Evolutionary conservation across 129 eudicot species (phyloP).

Genomic region (Pulicaria dysenterica): DNA sequence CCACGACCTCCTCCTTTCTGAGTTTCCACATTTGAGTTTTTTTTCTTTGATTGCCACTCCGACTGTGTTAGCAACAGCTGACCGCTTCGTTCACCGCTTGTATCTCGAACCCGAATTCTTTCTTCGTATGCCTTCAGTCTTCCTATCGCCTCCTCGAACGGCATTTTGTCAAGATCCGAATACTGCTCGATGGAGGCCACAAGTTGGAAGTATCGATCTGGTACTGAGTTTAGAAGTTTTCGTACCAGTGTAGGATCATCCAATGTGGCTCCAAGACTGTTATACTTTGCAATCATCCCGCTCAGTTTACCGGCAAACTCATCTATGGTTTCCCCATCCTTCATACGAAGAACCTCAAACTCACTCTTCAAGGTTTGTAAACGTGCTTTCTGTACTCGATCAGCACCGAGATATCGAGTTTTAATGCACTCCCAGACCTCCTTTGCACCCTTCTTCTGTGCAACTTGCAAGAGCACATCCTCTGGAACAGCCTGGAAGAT

Average conservation of each 20-base stretch:
- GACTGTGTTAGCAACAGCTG: not conserved
- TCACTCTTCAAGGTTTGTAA: too few relatives aligned
- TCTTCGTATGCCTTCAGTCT: not conserved
- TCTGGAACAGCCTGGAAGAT: too few relatives aligned
- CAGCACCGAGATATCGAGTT: too few relatives aligned
- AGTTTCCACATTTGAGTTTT: not conserved
- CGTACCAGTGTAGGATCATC: not conserved
- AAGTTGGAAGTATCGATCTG: not conserved
- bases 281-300: too few relatives aligned
- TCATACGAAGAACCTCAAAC: too few relatives aligned
- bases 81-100: not conserved
- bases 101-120: not conserved
- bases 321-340: too few relatives aligned
- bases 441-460: too few relatives aligned
- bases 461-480: too few relatives aligned
- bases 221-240: not conserved
- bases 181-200: not conserved
- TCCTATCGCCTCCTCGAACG: not conserved
- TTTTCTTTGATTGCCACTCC: not conserved
- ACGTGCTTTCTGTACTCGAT: too few relatives aligned
- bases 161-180: not conserved
- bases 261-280: too few relatives aligned
- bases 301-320: too few relatives aligned
- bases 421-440: too few relatives aligned
- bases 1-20: not conserved